These are phyloP conservation scores for Camellia sinensis DNA, from an alignment of 148 eudicot genomes.

Conservation along the genomic window DNA sequence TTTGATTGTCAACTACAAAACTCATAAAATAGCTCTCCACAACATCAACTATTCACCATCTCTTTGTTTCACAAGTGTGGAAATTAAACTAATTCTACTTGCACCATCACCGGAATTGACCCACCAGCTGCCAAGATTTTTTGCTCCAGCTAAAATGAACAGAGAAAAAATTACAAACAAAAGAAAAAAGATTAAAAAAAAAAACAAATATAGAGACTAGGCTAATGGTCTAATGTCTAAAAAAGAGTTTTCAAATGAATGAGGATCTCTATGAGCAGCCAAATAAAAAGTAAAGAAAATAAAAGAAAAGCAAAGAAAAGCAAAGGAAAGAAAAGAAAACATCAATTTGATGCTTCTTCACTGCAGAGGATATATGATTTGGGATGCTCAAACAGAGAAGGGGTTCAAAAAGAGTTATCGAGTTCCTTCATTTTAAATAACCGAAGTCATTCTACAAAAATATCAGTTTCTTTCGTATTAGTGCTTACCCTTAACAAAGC, in stretches of 20 bases:
- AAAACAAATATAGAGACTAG: not conserved
- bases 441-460: not conserved
- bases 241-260: not conserved
- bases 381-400: not conserved
- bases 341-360: not conserved
- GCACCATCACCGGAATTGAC: slow-evolving; percentile 11
- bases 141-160: slow-evolving; percentile 33
- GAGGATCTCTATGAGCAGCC: not conserved
- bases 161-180: not conserved
- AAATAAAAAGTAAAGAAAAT: not conserved
- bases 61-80: not conserved
- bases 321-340: not conserved
- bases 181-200: not conserved
- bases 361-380: not conserved
- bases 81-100: not conserved
- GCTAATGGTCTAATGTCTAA: not conserved
- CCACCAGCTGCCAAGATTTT: slow-evolving; percentile 38
- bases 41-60: not conserved
- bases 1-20: not conserved
- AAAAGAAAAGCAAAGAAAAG: not conserved
- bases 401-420: not conserved
- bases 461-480: not conserved
- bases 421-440: not conserved
- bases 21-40: not conserved
- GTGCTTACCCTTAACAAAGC: slow-evolving; percentile 27